A percentile compares a stretch with the other conserved stretches of the same genome.
Evolutionary conservation across 2,329 filamentous ascomycete species (phyloP).

Genomic region (Phyllosticta paracitricarpa): DNA sequence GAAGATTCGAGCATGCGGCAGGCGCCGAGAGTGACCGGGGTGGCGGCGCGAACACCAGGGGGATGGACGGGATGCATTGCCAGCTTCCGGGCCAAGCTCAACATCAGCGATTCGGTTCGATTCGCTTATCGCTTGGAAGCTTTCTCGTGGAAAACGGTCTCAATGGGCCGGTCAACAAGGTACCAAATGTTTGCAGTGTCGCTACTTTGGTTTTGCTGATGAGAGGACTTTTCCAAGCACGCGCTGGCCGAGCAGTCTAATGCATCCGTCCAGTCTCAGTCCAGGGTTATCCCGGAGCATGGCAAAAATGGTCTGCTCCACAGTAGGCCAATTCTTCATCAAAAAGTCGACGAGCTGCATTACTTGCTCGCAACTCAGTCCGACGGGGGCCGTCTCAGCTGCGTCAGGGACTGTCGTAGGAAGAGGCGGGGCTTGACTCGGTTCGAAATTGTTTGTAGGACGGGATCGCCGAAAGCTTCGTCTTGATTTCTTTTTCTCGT

Average conservation of each 20-base stretch:
- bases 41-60: neutral
- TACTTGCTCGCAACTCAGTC: neutral
- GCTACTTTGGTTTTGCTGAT: neutral
- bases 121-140: neutral
- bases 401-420: neutral
- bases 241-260: neutral
- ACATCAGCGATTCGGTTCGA: neutral
- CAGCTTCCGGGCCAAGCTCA: neutral
- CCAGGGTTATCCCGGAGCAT: slow-evolving; percentile 1
- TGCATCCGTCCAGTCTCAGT: neutral
- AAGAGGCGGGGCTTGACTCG: neutral
- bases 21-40: neutral
- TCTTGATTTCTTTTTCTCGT: neutral
- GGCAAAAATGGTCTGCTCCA: neutral
- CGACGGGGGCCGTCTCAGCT: neutral
- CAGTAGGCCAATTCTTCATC: slow-evolving; percentile 6
- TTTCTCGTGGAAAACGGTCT: neutral
- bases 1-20: slow-evolving; percentile 4
- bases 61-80: neutral
- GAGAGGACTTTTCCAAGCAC: neutral
- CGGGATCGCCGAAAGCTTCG: neutral
- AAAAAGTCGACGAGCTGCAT: slow-evolving; percentile 6
- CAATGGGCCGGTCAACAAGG: neutral
- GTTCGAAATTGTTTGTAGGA: neutral
- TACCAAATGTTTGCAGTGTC: neutral